Percentiles rank a stretch among this genome's conserved stretches.
phyloP scores from a whole-genome alignment of 495 filamentous ascomycete species.

The Opeltia flavorubescens region DNA sequence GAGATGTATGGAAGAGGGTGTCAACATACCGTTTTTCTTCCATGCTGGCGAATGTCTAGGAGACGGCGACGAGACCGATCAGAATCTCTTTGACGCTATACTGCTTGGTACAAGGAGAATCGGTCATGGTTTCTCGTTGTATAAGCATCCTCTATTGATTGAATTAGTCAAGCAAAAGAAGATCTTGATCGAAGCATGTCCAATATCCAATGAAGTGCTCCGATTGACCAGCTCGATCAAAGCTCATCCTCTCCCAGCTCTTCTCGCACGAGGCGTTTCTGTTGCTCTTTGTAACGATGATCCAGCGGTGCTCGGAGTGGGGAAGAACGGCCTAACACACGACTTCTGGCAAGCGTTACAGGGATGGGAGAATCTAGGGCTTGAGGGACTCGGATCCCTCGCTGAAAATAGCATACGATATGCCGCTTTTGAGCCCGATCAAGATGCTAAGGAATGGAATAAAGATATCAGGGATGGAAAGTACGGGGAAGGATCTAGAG shows the following conservation, averaged over 20 bases:
- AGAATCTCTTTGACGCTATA: slow-evolving; percentile 83
- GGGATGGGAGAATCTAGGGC: slow-evolving; percentile 69
- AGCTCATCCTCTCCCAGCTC: slow-evolving; percentile 66
- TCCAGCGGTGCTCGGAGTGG: slow-evolving; percentile 67
- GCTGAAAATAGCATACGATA: slow-evolving; percentile 87
- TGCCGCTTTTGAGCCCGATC: slow-evolving; percentile 70
- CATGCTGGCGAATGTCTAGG: slow-evolving; percentile 80
- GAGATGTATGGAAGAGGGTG: slow-evolving; percentile 57
- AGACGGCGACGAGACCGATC: slow-evolving; percentile 58
- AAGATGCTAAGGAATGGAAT: slow-evolving; percentile 50
- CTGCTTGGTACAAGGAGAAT: slow-evolving; percentile 78
- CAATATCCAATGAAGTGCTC: slow-evolving; percentile 73
- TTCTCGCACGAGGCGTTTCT: slow-evolving; percentile 71
- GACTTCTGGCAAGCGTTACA: slow-evolving; percentile 90
- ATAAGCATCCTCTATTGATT: slow-evolving; percentile 81
- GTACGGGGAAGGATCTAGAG: slow-evolving; percentile 58
- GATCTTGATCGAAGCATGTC: slow-evolving; percentile 78
- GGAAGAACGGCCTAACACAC: slow-evolving; percentile 61
- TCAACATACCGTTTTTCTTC: slow-evolving; percentile 92
- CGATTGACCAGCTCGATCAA: slow-evolving; percentile 63
- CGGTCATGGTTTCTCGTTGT: slow-evolving; percentile 75
- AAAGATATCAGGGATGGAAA: slow-evolving; percentile 57
- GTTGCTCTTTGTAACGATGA: slow-evolving; percentile 75
- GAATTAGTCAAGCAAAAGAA: slow-evolving; percentile 76
- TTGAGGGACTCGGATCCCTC: slow-evolving; percentile 62